Conservation (phyloP, 1,284 basidiomycete genomes). For the Austroboletus novae-zelandiae region DNA sequence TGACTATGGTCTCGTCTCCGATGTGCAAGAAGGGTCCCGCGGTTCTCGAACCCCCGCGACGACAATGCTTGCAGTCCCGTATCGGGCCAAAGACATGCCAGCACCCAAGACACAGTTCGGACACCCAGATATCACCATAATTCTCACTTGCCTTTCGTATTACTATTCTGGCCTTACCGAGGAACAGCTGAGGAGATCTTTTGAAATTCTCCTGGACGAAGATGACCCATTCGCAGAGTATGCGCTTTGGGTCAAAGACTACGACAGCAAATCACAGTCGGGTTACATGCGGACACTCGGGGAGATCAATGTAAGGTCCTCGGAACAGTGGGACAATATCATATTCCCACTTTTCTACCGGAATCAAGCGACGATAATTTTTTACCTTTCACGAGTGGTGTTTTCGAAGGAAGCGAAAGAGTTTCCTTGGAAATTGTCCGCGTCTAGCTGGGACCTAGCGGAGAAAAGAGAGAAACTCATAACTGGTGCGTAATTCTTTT, state of each 20-base stretch:
- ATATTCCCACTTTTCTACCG: constrained; percentile 36
- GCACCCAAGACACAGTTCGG: constrained; percentile 15
- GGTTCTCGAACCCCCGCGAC: constrained; percentile 19
- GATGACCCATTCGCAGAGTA: constrained; percentile 46
- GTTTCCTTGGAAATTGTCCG: too few species aligned
- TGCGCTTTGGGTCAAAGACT: constrained; percentile 36
- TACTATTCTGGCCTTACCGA: constrained; percentile 45
- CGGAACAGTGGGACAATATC: not conserved
- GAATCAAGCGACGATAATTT: constrained; percentile 43
- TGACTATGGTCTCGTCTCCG: constrained; percentile 44
- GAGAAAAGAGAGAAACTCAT: constrained; percentile 7
- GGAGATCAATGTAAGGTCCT: too few species aligned
- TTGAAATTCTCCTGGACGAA: constrained; percentile 38
- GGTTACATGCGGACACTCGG: constrained; percentile 15
- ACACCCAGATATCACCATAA: constrained; percentile 45
- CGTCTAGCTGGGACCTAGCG: too few species aligned
- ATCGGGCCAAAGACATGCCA: constrained; percentile 34
- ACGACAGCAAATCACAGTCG: constrained; percentile 20
- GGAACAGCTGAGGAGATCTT: constrained; percentile 37
- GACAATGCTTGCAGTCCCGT: not conserved
- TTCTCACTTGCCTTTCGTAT: constrained; percentile 47
- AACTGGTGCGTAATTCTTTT: not conserved
- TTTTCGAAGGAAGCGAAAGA: too few species aligned
- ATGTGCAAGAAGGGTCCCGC: constrained; percentile 19
- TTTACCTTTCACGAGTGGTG: constrained; percentile 26